phyloP scores from a whole-genome alignment of 371 early-diverging fungal species.

The Globomyces sp. region DNA sequence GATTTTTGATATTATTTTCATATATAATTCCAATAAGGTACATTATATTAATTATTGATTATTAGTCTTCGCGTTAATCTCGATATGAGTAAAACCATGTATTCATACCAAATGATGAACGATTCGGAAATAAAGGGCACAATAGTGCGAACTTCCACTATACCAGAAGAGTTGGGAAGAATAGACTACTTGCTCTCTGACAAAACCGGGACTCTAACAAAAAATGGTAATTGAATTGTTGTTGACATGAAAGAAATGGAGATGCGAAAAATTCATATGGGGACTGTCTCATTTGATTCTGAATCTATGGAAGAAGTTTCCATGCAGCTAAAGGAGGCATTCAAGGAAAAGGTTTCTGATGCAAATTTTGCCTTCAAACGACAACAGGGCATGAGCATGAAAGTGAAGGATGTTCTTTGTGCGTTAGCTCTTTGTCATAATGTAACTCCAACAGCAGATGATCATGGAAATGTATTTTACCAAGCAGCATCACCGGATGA shows the following conservation, averaged over 20 bases:
- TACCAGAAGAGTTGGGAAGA: conserved; percentile 99
- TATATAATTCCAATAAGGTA: conserved; percentile 97
- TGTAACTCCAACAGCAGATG: conserved; percentile 56
- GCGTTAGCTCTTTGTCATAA: conserved; percentile 63
- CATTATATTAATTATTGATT: conserved; percentile 1
- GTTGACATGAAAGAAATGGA: conserved; percentile 80
- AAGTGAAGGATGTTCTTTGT: conserved; percentile 48
- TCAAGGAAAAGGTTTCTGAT: conserved; percentile 20
- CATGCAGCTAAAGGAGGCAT: conserved; percentile 60
- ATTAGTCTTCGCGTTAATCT: conserved; percentile 89
- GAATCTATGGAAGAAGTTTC: conserved; percentile 90
- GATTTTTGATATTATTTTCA: conserved; percentile 97
- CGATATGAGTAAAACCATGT: conserved; percentile 96
- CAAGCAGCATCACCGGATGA: conserved; percentile 99
- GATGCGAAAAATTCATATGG: conserved; percentile 96
- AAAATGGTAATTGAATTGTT: conserved; percentile 69
- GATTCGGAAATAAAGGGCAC: conserved; percentile 83
- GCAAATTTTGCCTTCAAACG: conserved; percentile 26
- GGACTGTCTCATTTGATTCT: conserved; percentile 87
- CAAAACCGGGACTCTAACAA: conserved; percentile 99
- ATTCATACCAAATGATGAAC: conserved; percentile 79
- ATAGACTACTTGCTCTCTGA: conserved; percentile 97
- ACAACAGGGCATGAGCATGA: conserved; percentile 31
- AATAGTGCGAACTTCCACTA: conserved; percentile 90
- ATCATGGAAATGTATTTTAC: conserved; percentile 60